phyloP scores from a whole-genome alignment of 2,329 filamentous ascomycete genomes.

The Cytospora mali region DNA sequence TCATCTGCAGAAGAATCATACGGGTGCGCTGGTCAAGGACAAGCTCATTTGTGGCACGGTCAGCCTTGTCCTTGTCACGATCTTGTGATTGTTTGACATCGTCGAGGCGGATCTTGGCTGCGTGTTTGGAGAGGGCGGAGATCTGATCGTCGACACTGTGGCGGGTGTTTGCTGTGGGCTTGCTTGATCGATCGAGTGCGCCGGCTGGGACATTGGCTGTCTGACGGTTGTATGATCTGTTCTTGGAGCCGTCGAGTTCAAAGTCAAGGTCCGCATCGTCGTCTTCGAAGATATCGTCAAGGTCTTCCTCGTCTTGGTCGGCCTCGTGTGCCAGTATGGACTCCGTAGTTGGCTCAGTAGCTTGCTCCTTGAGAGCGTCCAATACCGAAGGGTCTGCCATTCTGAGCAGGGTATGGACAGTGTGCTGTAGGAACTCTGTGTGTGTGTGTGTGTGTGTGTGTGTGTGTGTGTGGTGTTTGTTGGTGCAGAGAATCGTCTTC shows the following conservation, averaged over 20 bases:
- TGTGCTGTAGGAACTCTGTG: no score
- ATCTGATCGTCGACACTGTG: conserved; percentile 87
- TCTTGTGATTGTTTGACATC: conserved; percentile 57
- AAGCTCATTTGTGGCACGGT: conserved; percentile 91
- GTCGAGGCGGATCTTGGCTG: conserved; percentile 81
- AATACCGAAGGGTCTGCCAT: conserved; percentile 15
- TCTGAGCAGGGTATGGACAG: not conserved
- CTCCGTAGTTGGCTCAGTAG: not conserved
- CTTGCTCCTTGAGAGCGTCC: conserved; percentile 18
- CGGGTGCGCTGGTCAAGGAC: conserved; percentile 91
- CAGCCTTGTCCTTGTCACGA: conserved; percentile 80
- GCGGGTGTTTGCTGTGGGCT: conserved; percentile 76
- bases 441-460: no score
- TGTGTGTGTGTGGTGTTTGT: no score
- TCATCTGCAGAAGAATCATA: conserved; percentile 94
- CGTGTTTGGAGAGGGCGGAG: conserved; percentile 80
- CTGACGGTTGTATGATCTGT: conserved; percentile 80
- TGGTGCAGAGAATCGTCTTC: not conserved
- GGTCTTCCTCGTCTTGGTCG: conserved; percentile 47
- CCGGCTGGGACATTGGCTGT: conserved; percentile 39
- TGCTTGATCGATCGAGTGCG: conserved; percentile 72
- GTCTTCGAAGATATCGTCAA: conserved; percentile 54
- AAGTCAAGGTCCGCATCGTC: conserved; percentile 64
- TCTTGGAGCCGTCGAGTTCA: conserved; percentile 52
- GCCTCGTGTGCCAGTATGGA: conserved; percentile 29